phyloP scores from a whole-genome alignment of 176 grass and related monocot species.

The Alopecurus myosuroides region DNA sequence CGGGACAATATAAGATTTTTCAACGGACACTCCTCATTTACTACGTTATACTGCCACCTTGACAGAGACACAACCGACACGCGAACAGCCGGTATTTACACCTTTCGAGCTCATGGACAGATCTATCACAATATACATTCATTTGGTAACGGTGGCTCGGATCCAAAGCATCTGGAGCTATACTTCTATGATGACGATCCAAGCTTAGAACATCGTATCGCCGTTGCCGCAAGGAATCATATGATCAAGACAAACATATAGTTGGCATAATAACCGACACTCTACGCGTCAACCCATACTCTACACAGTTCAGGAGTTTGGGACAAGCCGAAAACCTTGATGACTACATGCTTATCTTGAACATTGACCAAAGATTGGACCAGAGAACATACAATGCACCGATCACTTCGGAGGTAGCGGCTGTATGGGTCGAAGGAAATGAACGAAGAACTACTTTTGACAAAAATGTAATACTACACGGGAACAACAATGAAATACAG shows the following conservation, averaged over 20 bases:
- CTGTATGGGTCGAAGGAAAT: background rate
- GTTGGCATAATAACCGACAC: background rate
- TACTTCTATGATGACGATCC: background rate
- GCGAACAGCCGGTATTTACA: too few relatives aligned
- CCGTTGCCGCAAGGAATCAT: background rate
- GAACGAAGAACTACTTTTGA: too few relatives aligned
- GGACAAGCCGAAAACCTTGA: background rate
- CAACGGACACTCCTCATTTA: too few relatives aligned
- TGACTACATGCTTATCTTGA: background rate
- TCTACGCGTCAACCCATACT: background rate
- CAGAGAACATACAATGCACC: background rate
- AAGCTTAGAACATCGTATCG: background rate
- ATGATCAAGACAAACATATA: background rate
- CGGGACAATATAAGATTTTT: too few relatives aligned
- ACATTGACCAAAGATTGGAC: too few relatives aligned
- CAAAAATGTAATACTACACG: too few relatives aligned
- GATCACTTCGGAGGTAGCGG: background rate
- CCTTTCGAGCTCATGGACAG: too few relatives aligned
- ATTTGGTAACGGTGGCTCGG: background rate
- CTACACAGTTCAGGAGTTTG: background rate
- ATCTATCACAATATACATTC: background rate
- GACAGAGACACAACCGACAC: too few relatives aligned
- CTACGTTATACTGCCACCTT: too few relatives aligned
- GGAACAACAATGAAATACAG: background rate
- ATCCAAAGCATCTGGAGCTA: background rate